Percentiles rank a stretch among this genome's conserved stretches.
Conservation (phyloP, 2,329 filamentous ascomycete species). For the Cryoendolithus antarcticus region DNA sequence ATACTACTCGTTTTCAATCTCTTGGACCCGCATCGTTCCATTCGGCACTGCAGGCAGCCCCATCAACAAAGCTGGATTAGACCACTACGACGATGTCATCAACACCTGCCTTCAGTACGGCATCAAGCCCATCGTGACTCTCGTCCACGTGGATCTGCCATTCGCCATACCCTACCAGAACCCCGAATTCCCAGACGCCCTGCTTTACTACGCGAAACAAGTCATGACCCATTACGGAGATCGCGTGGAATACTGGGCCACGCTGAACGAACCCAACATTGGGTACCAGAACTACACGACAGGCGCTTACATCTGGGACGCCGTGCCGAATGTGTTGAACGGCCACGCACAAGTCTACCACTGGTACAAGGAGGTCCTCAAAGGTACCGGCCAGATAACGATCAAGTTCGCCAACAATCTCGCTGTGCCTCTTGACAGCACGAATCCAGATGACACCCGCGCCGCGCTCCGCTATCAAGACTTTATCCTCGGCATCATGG, state of each 20-base stretch:
- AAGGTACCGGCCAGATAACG: constrained; percentile 38
- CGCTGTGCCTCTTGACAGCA: constrained; percentile 23
- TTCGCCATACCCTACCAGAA: constrained; percentile 21
- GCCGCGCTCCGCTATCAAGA: constrained; percentile 34
- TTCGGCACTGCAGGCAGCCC: constrained; percentile 32
- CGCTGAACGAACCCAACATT: constrained; percentile 25
- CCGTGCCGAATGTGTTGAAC: constrained; percentile 9
- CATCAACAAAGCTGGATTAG: constrained; percentile 31
- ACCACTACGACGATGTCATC: constrained; percentile 39
- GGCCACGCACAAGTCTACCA: constrained; percentile 14
- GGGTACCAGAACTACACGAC: constrained; percentile 1
- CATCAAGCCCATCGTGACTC: constrained; percentile 33
- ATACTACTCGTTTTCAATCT: constrained; percentile 31
- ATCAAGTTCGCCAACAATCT: constrained; percentile 37
- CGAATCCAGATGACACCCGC: constrained; percentile 31
- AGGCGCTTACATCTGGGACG: constrained; percentile 4
- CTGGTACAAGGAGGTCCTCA: constrained; percentile 44
- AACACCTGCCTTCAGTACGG: constrained; percentile 25
- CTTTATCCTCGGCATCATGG: constrained; percentile 36
- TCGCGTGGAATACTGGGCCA: constrained; percentile 28
- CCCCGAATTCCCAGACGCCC: constrained; percentile 19
- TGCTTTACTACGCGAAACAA: constrained; percentile 24
- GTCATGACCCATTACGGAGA: constrained; percentile 25
- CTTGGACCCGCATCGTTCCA: constrained; percentile 38
- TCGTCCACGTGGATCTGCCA: constrained; percentile 32